Evolutionary conservation across 768 basidiomycete genomes (phyloP).

Genomic region (Lanmaoa rubissima): DNA sequence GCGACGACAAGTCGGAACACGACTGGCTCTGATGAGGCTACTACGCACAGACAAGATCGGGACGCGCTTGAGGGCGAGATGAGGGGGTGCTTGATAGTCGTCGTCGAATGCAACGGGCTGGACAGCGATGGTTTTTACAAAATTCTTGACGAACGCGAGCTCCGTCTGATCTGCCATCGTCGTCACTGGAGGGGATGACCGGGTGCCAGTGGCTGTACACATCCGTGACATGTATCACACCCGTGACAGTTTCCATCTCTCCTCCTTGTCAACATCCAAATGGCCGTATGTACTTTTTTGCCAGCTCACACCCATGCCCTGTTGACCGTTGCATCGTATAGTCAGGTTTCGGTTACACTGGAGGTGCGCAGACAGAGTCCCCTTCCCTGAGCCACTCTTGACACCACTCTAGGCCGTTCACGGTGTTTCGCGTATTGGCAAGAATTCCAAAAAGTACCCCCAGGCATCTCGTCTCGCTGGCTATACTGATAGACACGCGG

Average conservation of each 20-base stretch:
- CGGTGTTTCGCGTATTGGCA: constrained; percentile 93
- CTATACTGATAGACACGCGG: constrained; percentile 7
- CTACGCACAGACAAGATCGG: constrained; percentile 62
- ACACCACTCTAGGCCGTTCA: constrained; percentile 56
- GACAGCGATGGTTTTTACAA: constrained; percentile 58
- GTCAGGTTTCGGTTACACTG: constrained; percentile 67
- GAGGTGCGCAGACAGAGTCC: constrained; percentile 42
- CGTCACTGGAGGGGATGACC: background rate
- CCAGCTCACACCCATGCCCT: background rate
- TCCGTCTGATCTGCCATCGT: constrained; percentile 57
- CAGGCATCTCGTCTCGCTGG: background rate
- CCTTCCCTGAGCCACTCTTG: background rate
- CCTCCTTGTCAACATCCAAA: constrained; percentile 16
- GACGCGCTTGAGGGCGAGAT: constrained; percentile 65
- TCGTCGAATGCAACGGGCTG: constrained; percentile 70
- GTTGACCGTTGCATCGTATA: constrained; percentile 27
- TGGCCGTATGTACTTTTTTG: constrained; percentile 37
- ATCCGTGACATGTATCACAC: constrained; percentile 15
- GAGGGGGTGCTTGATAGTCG: constrained; percentile 73
- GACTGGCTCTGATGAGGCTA: background rate
- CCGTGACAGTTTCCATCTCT: constrained; percentile 13
- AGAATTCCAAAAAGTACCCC: constrained; percentile 69
- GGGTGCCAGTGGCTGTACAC: constrained; percentile 21
- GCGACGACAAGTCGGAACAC: constrained; percentile 9
- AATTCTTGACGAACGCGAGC: constrained; percentile 62